Base-by-base conservation (phyloP, 1,284 basidiomycete species). In the Heliocybe sulcata region DNA sequence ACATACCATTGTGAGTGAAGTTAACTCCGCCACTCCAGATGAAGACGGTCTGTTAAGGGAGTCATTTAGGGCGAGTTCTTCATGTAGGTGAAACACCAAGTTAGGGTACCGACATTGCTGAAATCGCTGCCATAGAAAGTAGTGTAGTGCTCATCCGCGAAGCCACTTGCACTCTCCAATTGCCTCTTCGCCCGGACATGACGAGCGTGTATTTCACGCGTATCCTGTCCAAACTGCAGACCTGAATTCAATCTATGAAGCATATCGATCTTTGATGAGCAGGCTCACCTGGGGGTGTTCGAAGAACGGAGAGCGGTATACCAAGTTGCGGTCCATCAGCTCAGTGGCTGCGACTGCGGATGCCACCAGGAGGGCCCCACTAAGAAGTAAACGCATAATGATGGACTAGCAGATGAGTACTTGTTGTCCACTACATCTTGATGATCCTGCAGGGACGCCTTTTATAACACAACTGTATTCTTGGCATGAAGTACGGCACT, bases 61-160 rank as follows among this genome's bases (percentile, higher is more conserved):
- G 45, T 38, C 48, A 16, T 31, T 45, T 29, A 31, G 25, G 23
- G 20, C 19, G n/a, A 31, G 6, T 47, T 35, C 38, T 6, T 42
- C 9, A 31, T n/a, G 19, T 29, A 27, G 35, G 27, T 23, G 35
- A n/a, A 42, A 42, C 8, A 4, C 38, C 8, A 53, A 31, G 55
- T 42, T 12, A 42, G n/a, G 27, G 35, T 6, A 56, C 69, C 57
- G 58, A 79, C 79, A 61, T 79, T 79, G 58, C 75, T 74, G 62
- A 80, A 78, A 56, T 81, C 76, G 14, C 67, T 68, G 2, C 78
- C 79, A 55, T 77, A 80, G 62, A 80, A 82, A 4, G 77, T 77
- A 0, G 75, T 72, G 60, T 82, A 81, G 56, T 77, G 74, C n/a
- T 77, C 71, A 62, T 82, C 79, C 14, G 63, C 64, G 59, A 80